Evolutionary conservation across 129 eudicot genomes (phyloP).

Genomic region (Tanacetum coccineum): DNA sequence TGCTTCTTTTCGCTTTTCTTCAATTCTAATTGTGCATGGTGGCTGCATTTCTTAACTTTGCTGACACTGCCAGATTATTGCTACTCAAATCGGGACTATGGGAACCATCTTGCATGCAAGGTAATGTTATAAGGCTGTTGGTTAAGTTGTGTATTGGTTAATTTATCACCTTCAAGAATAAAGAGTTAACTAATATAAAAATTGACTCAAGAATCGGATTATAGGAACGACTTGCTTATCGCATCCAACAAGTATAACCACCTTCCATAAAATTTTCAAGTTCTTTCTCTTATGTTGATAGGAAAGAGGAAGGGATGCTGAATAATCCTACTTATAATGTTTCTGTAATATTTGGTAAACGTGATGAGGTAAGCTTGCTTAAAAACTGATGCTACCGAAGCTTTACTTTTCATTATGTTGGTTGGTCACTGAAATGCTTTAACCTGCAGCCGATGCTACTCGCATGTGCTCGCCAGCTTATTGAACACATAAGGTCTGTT

Average conservation of each 20-base stretch:
- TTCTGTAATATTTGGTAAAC: constrained; percentile 74
- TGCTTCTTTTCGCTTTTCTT: constrained; percentile 6
- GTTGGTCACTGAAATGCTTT: constrained; percentile 23
- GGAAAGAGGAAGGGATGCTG: constrained; percentile 83
- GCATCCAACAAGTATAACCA: too few relatives aligned
- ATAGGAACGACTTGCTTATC: too few relatives aligned
- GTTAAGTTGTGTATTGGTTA: too few relatives aligned
- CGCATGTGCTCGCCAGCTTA: constrained; percentile 85
- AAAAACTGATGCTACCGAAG: neutral
- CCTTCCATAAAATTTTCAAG: neutral
- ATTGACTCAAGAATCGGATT: too few relatives aligned
- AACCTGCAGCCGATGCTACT: constrained; percentile 77
- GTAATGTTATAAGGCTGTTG: constrained; percentile 17
- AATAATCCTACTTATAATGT: constrained; percentile 69
- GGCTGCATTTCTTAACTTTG: constrained; percentile 17
- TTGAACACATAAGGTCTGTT: constrained; percentile 80
- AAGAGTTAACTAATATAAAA: too few relatives aligned
- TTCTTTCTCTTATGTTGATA: constrained; percentile 22
- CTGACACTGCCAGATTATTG: constrained; percentile 55
- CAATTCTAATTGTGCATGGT: neutral
- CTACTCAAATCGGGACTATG: constrained; percentile 93
- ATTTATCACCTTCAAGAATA: too few relatives aligned
- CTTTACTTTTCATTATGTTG: neutral
- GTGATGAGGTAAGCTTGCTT: constrained; percentile 68
- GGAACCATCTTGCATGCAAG: constrained; percentile 90